Evolutionary conservation across 371 early-diverging fungal genomes (phyloP).

Genomic region (Mucor velutinosus): DNA sequence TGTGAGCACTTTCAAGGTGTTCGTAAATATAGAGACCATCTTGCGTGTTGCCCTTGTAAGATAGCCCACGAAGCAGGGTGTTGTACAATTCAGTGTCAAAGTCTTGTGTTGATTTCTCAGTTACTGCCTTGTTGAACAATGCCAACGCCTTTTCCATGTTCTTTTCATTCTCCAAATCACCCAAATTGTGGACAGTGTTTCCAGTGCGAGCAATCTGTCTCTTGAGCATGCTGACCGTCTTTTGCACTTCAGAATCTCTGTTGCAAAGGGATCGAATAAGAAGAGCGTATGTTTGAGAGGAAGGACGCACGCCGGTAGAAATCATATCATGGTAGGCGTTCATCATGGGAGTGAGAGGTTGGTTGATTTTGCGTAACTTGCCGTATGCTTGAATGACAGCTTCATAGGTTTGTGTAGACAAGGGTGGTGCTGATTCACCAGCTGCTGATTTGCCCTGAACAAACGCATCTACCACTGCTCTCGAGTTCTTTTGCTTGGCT

Average conservation of each 20-base stretch:
- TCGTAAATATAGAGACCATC: slow-evolving; percentile 54
- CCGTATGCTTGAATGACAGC: slow-evolving; percentile 51
- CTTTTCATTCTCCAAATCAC: slow-evolving; percentile 37
- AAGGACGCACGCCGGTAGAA: slow-evolving; percentile 37
- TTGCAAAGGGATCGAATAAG: slow-evolving; percentile 43
- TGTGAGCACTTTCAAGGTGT: slow-evolving; percentile 42
- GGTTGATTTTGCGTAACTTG: slow-evolving; percentile 31
- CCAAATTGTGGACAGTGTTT: slow-evolving; percentile 17
- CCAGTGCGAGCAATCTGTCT: slow-evolving; percentile 35
- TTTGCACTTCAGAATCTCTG: slow-evolving; percentile 48
- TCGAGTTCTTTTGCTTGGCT: slow-evolving; percentile 23
- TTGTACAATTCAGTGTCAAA: slow-evolving; percentile 53
- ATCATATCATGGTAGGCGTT: slow-evolving; percentile 53
- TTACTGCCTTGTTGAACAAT: slow-evolving; percentile 46
- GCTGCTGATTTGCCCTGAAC: slow-evolving; percentile 26
- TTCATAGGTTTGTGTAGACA: slow-evolving; percentile 48
- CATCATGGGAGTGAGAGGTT: slow-evolving; percentile 38
- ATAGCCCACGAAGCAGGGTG: slow-evolving; percentile 38
- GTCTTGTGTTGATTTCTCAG: slow-evolving; percentile 33
- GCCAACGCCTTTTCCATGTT: slow-evolving; percentile 48
- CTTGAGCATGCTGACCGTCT: slow-evolving; percentile 30
- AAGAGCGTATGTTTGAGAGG: slow-evolving; percentile 46
- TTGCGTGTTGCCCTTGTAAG: slow-evolving; percentile 40
- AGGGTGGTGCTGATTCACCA: slow-evolving; percentile 15
- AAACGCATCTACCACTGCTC: slow-evolving; percentile 38